These are phyloP conservation scores for Lentithecium fluviatile DNA, from an alignment of 495 filamentous ascomycete genomes.

Conservation along the genomic window DNA sequence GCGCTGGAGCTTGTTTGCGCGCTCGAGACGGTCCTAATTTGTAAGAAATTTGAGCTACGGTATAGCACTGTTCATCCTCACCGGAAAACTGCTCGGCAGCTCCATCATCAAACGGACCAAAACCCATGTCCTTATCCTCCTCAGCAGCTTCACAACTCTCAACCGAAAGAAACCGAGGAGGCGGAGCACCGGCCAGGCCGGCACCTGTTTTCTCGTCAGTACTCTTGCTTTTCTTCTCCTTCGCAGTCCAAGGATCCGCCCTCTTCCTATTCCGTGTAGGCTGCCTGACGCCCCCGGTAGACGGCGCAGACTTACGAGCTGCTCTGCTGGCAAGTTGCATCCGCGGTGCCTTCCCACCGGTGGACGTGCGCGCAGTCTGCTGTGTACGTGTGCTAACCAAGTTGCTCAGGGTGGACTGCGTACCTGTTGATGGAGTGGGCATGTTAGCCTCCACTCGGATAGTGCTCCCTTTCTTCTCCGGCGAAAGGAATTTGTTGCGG, in stretches of 20 bases:
- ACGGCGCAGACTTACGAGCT: slow-evolving; percentile 14
- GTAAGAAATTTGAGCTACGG: no score
- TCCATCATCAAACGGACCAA: slow-evolving; percentile 4
- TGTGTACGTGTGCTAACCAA: no score
- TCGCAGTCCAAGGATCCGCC: not conserved
- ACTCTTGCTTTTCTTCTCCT: not conserved
- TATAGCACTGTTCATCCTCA: slow-evolving; percentile 13
- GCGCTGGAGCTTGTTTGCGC: no score
- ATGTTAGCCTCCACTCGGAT: no score
- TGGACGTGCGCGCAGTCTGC: slow-evolving; percentile 12
- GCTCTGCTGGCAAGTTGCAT: slow-evolving; percentile 20
- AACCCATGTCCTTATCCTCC: slow-evolving; percentile 13
- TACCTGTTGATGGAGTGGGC: no score
- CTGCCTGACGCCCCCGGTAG: not conserved
- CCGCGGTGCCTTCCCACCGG: slow-evolving; percentile 18
- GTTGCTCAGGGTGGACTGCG: no score
- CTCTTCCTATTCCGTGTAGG: not conserved
- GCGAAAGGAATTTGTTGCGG: not conserved
- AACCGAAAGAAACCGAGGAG: no score
- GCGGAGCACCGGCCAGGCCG: no score
- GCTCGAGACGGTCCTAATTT: no score
- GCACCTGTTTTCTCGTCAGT: not conserved
- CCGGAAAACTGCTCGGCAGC: not conserved
- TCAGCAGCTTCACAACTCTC: no score
- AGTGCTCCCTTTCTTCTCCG: no score